These are phyloP conservation scores for Pythium angustatum DNA, from an alignment of 352 stramenopile genomes.

Conservation along the genomic window DNA sequence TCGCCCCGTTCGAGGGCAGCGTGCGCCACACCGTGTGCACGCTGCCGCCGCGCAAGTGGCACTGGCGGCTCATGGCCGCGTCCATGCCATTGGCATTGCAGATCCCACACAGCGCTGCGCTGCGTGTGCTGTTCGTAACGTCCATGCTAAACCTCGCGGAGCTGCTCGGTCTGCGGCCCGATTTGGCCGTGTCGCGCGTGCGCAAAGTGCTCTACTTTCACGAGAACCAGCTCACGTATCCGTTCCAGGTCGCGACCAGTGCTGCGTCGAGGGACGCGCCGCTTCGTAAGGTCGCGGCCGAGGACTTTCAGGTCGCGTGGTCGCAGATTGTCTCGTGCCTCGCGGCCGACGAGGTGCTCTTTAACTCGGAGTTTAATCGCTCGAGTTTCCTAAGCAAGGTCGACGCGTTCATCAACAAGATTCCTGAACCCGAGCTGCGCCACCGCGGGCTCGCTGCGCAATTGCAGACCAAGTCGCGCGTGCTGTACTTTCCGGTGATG, in stretches of 20 bases:
- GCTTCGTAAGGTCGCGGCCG: constrained; percentile 36
- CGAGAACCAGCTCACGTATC: constrained; percentile 69
- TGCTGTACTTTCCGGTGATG: constrained; percentile 47
- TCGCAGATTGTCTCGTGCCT: constrained; percentile 56
- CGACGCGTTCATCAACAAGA: constrained; percentile 56
- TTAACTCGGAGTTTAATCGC: constrained; percentile 56
- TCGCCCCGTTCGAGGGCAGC: constrained; percentile 8
- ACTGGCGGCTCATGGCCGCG: constrained; percentile 44
- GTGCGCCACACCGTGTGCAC: constrained; percentile 30
- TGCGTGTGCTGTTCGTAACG: constrained; percentile 44
- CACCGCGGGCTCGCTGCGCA: constrained; percentile 21
- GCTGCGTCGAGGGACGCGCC: background rate
- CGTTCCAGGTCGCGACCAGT: constrained; percentile 28
- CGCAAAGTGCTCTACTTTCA: constrained; percentile 65
- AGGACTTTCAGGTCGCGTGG: constrained; percentile 61
- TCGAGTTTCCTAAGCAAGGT: constrained; percentile 43
- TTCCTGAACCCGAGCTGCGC: constrained; percentile 41
- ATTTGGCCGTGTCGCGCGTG: constrained; percentile 27
- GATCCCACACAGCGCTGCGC: constrained; percentile 24
- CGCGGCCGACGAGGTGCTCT: constrained; percentile 44
- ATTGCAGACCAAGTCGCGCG: constrained; percentile 35
- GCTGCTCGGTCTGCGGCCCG: constrained; percentile 38
- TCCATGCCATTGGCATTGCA: constrained; percentile 30
- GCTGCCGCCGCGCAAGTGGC: constrained; percentile 51
- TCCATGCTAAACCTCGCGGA: constrained; percentile 49